These are phyloP conservation scores for Erigeron canadensis DNA, from an alignment of 129 eudicot species.

Conservation along the genomic window DNA sequence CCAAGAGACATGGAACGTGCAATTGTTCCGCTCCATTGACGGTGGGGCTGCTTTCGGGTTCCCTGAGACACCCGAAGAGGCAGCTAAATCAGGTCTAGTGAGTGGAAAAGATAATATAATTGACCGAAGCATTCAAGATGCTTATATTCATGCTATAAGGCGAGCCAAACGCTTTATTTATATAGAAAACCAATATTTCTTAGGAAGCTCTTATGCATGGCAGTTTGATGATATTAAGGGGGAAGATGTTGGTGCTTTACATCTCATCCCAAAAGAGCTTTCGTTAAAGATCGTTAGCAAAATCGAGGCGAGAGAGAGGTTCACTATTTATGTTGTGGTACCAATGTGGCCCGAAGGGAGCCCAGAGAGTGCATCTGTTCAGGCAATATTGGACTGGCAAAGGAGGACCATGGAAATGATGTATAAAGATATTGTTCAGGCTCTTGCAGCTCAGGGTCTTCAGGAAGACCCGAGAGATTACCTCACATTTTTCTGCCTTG, in stretches of 20 bases:
- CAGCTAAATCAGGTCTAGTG: constrained; percentile 67
- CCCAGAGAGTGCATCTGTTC: constrained; percentile 85
- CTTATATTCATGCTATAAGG: constrained; percentile 77
- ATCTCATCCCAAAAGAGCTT: constrained; percentile 79
- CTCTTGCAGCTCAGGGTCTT: constrained; percentile 53
- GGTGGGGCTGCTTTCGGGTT: constrained; percentile 92
- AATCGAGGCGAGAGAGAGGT: constrained; percentile 81
- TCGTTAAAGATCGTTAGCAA: constrained; percentile 69
- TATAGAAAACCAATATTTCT: constrained; percentile 80
- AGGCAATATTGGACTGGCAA: constrained; percentile 89
- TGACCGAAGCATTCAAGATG: constrained; percentile 84
- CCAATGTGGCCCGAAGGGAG: constrained; percentile 97
- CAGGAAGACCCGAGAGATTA: constrained; percentile 71
- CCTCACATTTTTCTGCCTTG: constrained; percentile 78
- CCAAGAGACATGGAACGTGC: constrained; percentile 74
- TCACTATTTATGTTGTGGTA: constrained; percentile 72
- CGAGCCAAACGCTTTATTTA: constrained; percentile 74
- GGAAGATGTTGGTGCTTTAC: constrained; percentile 71
- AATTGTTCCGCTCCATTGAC: constrained; percentile 71
- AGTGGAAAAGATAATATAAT: constrained; percentile 86
- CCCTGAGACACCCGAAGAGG: constrained; percentile 75
- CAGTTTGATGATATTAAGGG: constrained; percentile 52
- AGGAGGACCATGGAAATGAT: constrained; percentile 87
- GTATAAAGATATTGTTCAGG: constrained; percentile 69
- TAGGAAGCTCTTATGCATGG: constrained; percentile 76